Evolutionary conservation across 305 asterid species (phyloP).

Genomic region (Coffea humblotiana): DNA sequence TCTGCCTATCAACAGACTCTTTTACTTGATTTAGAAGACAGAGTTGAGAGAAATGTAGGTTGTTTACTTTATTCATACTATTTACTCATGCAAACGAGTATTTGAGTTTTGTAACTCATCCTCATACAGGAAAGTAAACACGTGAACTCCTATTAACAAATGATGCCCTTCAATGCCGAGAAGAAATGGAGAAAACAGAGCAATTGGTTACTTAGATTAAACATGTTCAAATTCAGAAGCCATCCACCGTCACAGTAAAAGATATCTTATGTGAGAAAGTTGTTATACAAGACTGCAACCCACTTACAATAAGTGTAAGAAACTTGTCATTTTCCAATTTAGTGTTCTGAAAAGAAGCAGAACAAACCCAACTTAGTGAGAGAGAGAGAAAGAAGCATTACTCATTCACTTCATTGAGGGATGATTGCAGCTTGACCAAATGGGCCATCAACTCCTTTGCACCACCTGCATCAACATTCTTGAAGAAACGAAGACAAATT

Average conservation of each 20-base stretch:
- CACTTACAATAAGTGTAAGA: not conserved
- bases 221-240: not conserved
- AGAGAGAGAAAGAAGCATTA: constrained; percentile 28
- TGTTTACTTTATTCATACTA: too few species aligned
- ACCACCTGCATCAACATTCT: constrained; percentile 88
- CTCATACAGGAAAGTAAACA: too few species aligned
- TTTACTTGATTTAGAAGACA: not conserved
- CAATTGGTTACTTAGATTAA: not conserved
- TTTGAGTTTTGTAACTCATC: too few species aligned
- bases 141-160: too few species aligned
- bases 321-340: constrained; percentile 10
- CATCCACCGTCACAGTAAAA: not conserved
- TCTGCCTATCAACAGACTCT: not conserved
- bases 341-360: not conserved
- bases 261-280: too few species aligned
- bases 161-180: not conserved
- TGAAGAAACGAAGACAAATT: constrained; percentile 24
- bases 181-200: not conserved
- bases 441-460: constrained; percentile 92
- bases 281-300: not conserved
- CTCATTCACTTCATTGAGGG: constrained; percentile 83
- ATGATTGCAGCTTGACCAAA: constrained; percentile 85
- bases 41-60: not conserved
- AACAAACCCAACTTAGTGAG: not conserved
- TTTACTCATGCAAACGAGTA: not conserved